These are phyloP conservation scores for Turnera subulata DNA, from an alignment of 345 rosid species.

Conservation along the genomic window DNA sequence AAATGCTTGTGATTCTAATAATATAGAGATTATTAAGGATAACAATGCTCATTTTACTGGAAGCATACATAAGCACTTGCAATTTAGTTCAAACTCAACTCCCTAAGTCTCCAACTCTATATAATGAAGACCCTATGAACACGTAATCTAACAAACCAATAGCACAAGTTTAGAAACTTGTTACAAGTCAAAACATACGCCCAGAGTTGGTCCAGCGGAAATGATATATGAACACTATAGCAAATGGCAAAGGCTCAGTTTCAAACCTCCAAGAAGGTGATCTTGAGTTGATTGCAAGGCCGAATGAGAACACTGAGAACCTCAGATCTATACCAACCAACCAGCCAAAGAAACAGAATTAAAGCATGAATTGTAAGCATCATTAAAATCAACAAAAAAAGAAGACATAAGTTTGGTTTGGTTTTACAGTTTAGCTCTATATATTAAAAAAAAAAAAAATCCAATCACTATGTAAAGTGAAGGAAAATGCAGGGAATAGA, in stretches of 20 bases:
- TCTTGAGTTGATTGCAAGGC: slow-evolving; percentile 79
- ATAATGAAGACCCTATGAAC: not conserved
- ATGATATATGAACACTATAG: not conserved
- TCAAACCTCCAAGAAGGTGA: slow-evolving; percentile 91
- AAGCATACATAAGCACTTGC: not conserved
- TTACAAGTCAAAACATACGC: not conserved
- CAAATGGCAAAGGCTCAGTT: not conserved
- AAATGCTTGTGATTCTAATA: too few relatives aligned
- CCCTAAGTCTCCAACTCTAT: not conserved
- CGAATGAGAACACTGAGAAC: slow-evolving; percentile 71
- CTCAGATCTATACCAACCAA: slow-evolving; percentile 58
- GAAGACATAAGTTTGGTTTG: not conserved
- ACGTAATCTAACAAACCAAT: not conserved
- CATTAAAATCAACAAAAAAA: not conserved
- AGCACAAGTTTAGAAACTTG: not conserved
- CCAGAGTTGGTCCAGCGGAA: not conserved
- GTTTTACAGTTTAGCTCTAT: too few relatives aligned
- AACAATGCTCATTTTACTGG: not conserved
- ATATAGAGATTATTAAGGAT: too few relatives aligned
- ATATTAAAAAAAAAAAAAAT: too few relatives aligned
- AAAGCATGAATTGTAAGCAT: not conserved
- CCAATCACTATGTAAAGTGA: not conserved
- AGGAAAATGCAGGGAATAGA: not conserved
- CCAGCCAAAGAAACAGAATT: slow-evolving; percentile 6
- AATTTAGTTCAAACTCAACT: not conserved